These are phyloP conservation scores for Tephrocybe sp. DNA, from an alignment of 768 basidiomycete species.

Conservation along the genomic window DNA sequence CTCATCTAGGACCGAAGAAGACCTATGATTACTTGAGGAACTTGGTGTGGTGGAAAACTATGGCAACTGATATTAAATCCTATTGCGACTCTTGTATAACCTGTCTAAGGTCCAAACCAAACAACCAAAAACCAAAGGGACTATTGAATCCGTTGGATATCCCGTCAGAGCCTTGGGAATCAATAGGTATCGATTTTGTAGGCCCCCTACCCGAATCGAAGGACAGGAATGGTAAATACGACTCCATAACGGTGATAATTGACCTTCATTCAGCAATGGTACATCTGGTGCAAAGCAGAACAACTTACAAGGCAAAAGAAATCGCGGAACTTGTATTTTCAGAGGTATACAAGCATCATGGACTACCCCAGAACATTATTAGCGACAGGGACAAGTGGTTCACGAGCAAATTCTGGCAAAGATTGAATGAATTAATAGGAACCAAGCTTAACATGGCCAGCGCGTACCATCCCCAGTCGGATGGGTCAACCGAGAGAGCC, in stretches of 20 bases:
- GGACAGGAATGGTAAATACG: background rate
- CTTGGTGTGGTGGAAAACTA: background rate
- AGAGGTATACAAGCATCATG: background rate
- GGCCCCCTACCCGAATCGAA: too few relatives aligned
- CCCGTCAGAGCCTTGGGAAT: background rate
- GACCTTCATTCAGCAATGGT: too few relatives aligned
- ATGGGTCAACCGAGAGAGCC: too few relatives aligned
- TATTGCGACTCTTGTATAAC: background rate
- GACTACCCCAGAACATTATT: background rate
- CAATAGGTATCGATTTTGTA: background rate
- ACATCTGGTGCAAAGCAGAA: too few relatives aligned
- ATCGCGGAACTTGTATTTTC: background rate
- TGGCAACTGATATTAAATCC: background rate
- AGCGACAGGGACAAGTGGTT: background rate
- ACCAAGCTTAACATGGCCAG: too few relatives aligned
- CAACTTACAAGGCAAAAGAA: background rate
- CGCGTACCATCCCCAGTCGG: too few relatives aligned
- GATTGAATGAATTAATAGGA: background rate
- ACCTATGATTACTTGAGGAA: background rate
- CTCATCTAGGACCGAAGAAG: background rate
- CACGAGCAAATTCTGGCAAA: background rate
- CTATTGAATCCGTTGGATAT: background rate
- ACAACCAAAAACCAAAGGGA: background rate
- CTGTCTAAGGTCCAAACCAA: background rate
- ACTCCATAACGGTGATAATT: background rate